Conservation (phyloP, 306 rosid genomes). For the Malus fusca region DNA sequence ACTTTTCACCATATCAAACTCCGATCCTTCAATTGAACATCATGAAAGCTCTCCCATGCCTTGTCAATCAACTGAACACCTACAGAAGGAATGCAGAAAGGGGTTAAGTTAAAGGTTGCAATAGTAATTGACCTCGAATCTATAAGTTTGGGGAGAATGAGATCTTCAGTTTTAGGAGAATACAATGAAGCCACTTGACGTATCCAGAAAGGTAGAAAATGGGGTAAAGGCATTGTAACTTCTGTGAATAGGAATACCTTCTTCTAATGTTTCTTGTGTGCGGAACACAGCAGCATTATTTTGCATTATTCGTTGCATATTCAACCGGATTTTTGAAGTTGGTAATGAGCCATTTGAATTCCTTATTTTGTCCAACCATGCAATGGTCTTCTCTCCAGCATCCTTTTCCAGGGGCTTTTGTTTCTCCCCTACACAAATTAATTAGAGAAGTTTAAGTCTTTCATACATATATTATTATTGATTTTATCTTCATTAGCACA, state of each 20-base stretch:
- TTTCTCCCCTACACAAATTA: conserved; percentile 54
- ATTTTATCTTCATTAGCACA: neutral
- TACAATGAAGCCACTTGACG: neutral
- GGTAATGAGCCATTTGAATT: conserved; percentile 80
- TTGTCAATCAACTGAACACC: conserved; percentile 69
- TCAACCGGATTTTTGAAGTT: conserved; percentile 74
- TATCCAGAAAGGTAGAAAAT: neutral
- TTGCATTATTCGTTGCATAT: conserved; percentile 98
- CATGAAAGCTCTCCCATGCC: conserved; percentile 64
- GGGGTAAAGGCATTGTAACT: neutral
- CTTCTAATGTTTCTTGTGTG: conserved; percentile 84
- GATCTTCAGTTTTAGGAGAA: neutral
- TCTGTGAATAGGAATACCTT: conserved; percentile 40
- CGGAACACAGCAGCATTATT: conserved; percentile 98
- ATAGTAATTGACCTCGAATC: neutral
- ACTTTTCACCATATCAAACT: conserved; percentile 62
- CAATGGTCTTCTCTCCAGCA: conserved; percentile 87
- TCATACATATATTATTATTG: neutral
- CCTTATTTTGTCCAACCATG: conserved; percentile 91
- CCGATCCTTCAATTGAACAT: conserved; percentile 65
- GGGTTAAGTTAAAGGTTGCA: neutral
- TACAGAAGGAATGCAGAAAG: conserved; percentile 19
- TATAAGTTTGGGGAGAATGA: neutral
- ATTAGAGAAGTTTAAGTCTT: neutral
- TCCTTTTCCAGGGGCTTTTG: conserved; percentile 84